A percentile compares a stretch with the other conserved stretches of the same genome.
phyloP scores from a whole-genome alignment of 1,284 basidiomycete genomes.

The Heterobasidion irregulare region DNA sequence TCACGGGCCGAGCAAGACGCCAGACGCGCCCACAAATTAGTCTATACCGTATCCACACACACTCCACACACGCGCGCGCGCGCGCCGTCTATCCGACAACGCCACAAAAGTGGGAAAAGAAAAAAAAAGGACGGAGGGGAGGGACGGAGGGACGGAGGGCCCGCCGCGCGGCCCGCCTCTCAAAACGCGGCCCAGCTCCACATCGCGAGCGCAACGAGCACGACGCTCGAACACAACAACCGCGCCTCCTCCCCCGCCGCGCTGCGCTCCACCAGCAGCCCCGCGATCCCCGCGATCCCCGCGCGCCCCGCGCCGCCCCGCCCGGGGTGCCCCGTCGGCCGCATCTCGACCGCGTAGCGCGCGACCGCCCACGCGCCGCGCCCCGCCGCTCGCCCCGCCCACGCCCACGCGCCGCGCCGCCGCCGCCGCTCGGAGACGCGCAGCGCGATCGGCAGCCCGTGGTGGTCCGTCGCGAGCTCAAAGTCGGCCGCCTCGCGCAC shows the following conservation, averaged over 20 bases:
- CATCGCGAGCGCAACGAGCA: constrained; percentile 45
- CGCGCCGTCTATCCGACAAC: too few species aligned
- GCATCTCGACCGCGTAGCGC: constrained; percentile 38
- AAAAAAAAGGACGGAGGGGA: too few species aligned
- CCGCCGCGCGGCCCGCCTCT: not conserved
- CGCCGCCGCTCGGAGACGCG: constrained; percentile 37
- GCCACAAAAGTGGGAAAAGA: too few species aligned
- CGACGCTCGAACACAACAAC: constrained; percentile 46
- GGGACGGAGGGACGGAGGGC: too few species aligned
- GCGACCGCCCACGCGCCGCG: constrained; percentile 30
- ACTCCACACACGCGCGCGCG: too few species aligned
- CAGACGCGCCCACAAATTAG: too few species aligned
- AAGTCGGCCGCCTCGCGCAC: constrained; percentile 33
- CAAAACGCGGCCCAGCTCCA: constrained; percentile 31
- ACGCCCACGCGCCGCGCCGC: constrained; percentile 7
- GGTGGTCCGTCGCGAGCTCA: constrained; percentile 34
- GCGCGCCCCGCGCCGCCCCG: constrained; percentile 13
- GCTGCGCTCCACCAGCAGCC: constrained; percentile 46
- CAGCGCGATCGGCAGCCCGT: constrained; percentile 33
- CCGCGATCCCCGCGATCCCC: constrained; percentile 22
- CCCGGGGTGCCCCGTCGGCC: constrained; percentile 34
- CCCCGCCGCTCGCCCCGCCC: too few species aligned
- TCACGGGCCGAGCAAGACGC: too few species aligned
- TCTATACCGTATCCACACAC: too few species aligned
- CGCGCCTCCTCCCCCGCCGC: constrained; percentile 63